Evolutionary conservation across 108 stramenopile genomes (phyloP).

Genomic region (Bacterosira constricta): DNA sequence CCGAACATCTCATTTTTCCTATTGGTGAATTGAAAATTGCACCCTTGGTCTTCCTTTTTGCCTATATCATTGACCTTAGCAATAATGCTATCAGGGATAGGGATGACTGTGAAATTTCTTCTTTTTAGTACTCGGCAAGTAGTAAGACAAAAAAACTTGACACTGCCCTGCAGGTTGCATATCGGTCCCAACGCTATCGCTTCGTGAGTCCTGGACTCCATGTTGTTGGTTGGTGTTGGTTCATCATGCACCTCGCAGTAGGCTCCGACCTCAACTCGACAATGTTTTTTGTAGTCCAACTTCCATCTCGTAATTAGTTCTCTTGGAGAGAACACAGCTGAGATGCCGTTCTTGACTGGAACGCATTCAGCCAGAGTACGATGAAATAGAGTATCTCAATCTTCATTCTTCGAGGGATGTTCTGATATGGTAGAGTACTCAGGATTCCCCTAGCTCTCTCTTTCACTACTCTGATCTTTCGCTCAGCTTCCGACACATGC

Average conservation of each 20-base stretch:
- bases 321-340: neutral
- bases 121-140: neutral
- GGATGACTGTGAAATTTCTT: neutral
- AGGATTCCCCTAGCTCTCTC: slow-evolving; percentile 16
- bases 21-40: neutral
- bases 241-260: neutral
- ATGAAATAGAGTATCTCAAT: too few species aligned
- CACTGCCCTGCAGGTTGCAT: neutral
- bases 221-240: neutral
- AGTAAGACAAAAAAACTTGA: neutral
- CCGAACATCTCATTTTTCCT: neutral
- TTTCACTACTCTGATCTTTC: slow-evolving; percentile 37
- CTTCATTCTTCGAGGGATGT: neutral
- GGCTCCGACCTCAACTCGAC: neutral
- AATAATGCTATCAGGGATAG: neutral
- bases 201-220: neutral
- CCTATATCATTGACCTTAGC: neutral
- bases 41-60: neutral
- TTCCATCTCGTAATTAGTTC: neutral
- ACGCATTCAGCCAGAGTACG: too few species aligned
- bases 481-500: too few species aligned
- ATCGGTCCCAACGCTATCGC: too few species aligned
- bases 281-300: too few species aligned
- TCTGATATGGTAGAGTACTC: slow-evolving; percentile 15
- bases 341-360: neutral